phyloP scores from a whole-genome alignment of 1,284 basidiomycete genomes.

The Grifola frondosa region DNA sequence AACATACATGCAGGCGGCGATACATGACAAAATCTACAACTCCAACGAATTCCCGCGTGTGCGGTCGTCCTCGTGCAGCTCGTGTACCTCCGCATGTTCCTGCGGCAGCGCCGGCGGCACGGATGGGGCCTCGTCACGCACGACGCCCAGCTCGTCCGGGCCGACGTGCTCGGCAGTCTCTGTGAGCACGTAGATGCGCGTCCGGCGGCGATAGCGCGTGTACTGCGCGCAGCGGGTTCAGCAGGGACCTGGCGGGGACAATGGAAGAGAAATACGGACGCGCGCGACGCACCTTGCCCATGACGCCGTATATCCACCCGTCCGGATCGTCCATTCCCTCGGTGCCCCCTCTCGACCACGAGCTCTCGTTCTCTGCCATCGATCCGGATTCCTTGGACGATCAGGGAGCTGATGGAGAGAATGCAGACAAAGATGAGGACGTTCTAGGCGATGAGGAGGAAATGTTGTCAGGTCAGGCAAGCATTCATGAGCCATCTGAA shows the following conservation, averaged over 20 bases:
- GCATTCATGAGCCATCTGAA: too few species aligned
- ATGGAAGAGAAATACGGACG: neutral
- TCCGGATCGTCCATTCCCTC: constrained; percentile 53
- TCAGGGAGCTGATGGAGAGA: too few species aligned
- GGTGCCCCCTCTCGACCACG: constrained; percentile 28
- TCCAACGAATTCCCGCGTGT: too few species aligned
- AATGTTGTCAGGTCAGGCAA: too few species aligned
- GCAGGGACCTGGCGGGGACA: constrained; percentile 1
- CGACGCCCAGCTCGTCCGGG: constrained; percentile 31
- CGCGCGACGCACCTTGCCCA: constrained; percentile 71
- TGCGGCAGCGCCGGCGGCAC: neutral
- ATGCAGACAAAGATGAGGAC: too few species aligned
- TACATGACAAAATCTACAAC: too few species aligned
- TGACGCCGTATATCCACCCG: constrained; percentile 91
- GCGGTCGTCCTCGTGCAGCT: constrained; percentile 12
- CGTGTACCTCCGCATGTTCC: neutral
- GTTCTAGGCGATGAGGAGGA: too few species aligned
- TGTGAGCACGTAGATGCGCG: constrained; percentile 73
- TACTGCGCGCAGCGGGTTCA: constrained; percentile 62
- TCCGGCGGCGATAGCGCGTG: constrained; percentile 83
- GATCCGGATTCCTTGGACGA: too few species aligned
- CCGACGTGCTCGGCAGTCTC: constrained; percentile 67
- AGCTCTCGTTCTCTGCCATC: too few species aligned
- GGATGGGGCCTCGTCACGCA: constrained; percentile 14
- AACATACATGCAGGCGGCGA: too few species aligned